Evolutionary conservation across 1,139 yeast genomes (phyloP).

Genomic region (Pichia sp.): DNA sequence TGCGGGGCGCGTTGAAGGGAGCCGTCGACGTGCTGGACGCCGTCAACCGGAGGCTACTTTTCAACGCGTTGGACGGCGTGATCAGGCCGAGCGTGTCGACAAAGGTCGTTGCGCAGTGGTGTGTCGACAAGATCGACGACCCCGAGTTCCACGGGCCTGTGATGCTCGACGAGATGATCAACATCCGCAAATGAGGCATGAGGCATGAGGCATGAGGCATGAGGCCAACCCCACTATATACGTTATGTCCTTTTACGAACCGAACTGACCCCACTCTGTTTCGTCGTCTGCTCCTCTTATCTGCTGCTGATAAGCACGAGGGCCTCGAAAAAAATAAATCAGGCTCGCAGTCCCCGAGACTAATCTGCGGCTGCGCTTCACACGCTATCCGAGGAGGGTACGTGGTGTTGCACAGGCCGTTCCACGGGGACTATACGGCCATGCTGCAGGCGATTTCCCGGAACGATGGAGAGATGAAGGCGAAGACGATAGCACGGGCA

Average conservation of each 20-base stretch:
- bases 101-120: constrained; percentile 59
- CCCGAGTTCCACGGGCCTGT: constrained; percentile 53
- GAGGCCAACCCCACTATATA: too few relatives aligned
- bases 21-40: constrained; percentile 39
- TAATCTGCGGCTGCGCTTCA: not conserved
- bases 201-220: constrained; percentile 4
- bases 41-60: constrained; percentile 39
- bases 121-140: constrained; percentile 53
- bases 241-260: too few relatives aligned
- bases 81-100: constrained; percentile 66
- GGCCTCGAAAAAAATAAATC: not conserved
- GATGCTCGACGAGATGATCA: constrained; percentile 46
- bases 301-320: not conserved
- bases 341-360: not conserved
- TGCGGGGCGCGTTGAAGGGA: constrained; percentile 35
- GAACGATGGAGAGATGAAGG: not conserved
- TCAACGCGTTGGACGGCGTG: constrained; percentile 40
- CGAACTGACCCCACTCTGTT: too few relatives aligned
- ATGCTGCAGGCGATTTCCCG: not conserved
- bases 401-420: too few relatives aligned
- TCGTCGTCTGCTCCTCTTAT: not conserved
- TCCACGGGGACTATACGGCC: not conserved
- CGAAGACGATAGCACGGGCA: not conserved
- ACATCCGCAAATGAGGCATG: constrained; percentile 15
- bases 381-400: too few relatives aligned